Evolutionary conservation across 768 basidiomycete species (phyloP).

Genomic region (Leucosporidium yakuticum): DNA sequence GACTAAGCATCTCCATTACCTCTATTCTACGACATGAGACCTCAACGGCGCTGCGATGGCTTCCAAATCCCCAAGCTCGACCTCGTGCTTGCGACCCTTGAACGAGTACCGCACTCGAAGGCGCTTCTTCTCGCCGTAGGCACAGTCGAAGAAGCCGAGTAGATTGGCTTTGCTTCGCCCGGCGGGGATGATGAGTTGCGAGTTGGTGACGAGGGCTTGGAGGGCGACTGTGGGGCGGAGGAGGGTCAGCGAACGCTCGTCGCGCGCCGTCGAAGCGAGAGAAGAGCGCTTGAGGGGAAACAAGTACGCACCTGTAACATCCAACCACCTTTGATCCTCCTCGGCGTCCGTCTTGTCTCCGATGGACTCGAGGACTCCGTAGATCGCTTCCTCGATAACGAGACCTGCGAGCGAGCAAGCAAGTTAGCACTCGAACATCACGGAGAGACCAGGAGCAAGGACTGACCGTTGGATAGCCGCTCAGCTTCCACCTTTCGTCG

Average conservation of each 20-base stretch:
- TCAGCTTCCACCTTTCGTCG: conserved; percentile 61
- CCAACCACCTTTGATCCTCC: conserved; percentile 55
- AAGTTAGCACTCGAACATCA: conserved; percentile 3
- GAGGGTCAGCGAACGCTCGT: background rate
- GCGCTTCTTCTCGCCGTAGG: conserved; percentile 63
- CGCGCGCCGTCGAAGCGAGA: no score
- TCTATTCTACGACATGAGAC: conserved; percentile 23
- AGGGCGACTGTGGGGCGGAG: conserved; percentile 51
- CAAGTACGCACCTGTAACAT: conserved; percentile 54
- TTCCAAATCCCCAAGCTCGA: conserved; percentile 63
- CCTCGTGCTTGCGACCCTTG: conserved; percentile 64
- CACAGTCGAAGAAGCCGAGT: conserved; percentile 84
- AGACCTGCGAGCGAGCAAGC: conserved; percentile 52
- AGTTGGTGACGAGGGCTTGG: conserved; percentile 71
- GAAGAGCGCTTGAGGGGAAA: background rate
- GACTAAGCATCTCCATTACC: background rate
- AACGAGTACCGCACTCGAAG: conserved; percentile 72
- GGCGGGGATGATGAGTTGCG: conserved; percentile 70
- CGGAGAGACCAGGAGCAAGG: background rate
- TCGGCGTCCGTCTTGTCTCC: conserved; percentile 36
- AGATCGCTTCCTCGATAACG: conserved; percentile 67
- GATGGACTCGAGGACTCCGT: conserved; percentile 51
- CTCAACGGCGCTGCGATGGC: conserved; percentile 61
- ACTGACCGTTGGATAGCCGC: conserved; percentile 59
- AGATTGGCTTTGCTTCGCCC: conserved; percentile 68